Evolutionary conservation across 768 basidiomycete species (phyloP), one percentile per base, ranked within the genome.

Genomic region (Vararia minispora): DNA sequence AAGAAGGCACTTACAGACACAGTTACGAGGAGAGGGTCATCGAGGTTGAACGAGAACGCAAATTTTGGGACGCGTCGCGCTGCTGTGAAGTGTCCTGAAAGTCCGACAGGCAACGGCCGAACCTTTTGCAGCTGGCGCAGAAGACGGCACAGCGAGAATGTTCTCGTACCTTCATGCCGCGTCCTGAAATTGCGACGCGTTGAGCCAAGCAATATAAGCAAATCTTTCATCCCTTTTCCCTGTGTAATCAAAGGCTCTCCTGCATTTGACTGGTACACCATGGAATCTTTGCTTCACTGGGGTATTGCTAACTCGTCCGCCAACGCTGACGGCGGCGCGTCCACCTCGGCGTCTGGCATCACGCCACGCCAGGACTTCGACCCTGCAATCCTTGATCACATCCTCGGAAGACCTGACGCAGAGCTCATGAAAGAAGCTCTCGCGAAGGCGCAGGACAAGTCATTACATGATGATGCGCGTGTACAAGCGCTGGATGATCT

Each of bases 251-350:
- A 17, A 30, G 10, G 39, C 20, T 22, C 41, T 20, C 29, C 32
- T 16, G 43, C 4, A 16, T 17, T 29, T 11, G 28, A 25, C 10
- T 20, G 17, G 28, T 11, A 27, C 26, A 17, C 18, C 21, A 42
- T 88, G 79, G 73, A 89, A 48, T 76, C 74, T 13, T 71, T 91
- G 24, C 64, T 91, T 10, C 78, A 82, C 50, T 91, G 87, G 87
- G 65, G 79, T 12, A 76, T 90, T 37, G 76, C 86, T 55, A 71
- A 90, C 51, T 80, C 81, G 5, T 49, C 60, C 1, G 52, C 65
- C 8, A 49, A 55, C 7, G 55, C 44, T 3, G 50, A 54, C 21
- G 46, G 59, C 8, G 40, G 58, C 23, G 47, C 59, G 42, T 6
- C 45, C 48, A 26, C 58, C 65, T 5, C 65, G 62, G 17, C 49